Evolutionary conservation across 768 basidiomycete genomes (phyloP), one percentile per base, ranked within the genome.

Genomic region (Multifurca ochricompacta): DNA sequence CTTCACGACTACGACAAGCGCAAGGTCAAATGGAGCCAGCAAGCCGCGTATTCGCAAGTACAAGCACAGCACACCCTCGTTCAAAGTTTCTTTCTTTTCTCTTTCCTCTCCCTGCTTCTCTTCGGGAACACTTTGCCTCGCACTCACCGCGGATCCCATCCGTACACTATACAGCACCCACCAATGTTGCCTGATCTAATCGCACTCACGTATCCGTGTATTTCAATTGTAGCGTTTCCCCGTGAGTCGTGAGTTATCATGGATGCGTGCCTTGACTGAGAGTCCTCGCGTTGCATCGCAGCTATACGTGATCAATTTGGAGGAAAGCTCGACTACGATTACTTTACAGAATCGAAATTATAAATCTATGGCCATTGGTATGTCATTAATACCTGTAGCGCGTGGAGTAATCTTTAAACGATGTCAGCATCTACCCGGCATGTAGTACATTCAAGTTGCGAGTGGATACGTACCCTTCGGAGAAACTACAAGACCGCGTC

Each of bases 401-500:
- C 6, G 87, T 90, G 18, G 87, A 89, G 64, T 90, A 90, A 65
- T 90, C 87, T 88, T 43, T 48, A 18, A 18, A 19, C n/a, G 9
- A 16, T n/a, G 27, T 53, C 35, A 27, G 3, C 7, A 25, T 25
- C 9, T 27, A 21, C 49, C 13, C 9, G 13, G 13, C 3, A 27
- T 13, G 27, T 10, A 6, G 14, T 18, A 27, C 10, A n/a, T n/a
- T n/a, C n/a, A 37, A 21, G 27, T 25, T 44, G 18, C 21, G 8
- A 31, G 43, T 48, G 13, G 11, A 8, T 14, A 67, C 77, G 25
- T 21, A 90, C 93, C 94, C 78, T 92, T 93, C 0, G 94, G 94
- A 0, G 93, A 93, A 13, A 96, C 94, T 31, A 98, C 95, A 28
- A 98, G 74, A 90, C 96, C 94, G 51, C 95, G 86, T 11, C 95